Evolutionary conservation across 2,329 filamentous ascomycete genomes (phyloP), one percentile per base, ranked within the genome.

Genomic region (Exutisphaerella laricina): DNA sequence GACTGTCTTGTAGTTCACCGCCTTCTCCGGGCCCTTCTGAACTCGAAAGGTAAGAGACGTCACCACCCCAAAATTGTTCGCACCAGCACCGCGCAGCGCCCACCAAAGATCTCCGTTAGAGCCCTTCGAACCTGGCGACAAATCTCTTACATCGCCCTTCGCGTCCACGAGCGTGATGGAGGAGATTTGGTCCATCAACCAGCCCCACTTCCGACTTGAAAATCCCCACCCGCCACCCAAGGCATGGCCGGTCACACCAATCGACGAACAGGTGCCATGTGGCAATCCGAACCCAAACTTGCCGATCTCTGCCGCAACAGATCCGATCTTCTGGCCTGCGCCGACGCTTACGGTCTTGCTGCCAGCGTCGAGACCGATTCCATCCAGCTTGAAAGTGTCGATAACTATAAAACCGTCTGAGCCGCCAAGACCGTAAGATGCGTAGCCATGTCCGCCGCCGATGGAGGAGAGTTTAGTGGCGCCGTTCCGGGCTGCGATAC

Each of bases 391-490:
- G 9, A 25, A 31, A 16, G 35, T 37, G 32, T 50, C 44, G 23
- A 52, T 47, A 13, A 50, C 41, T 16, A 50, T 37, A 21, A 47
- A 50, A 13, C 49, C 49, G 40, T 52, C 41, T 39, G 29, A n/a
- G 9, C 49, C 47, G 17, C 49, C 41, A 13, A 50, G 41, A 32
- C 43, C 49, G 38, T 52, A 52, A 5, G 49, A 39, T 36, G 49
- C 46, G 31, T 52, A 42, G 20, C 49, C 49, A 45, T 52, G 49
- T 33, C 49, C 46, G 29, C 49, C 47, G 29, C 47, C 46, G 36
- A 47, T 50, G 17, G 33, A 45, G 18, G 46, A 50, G 26, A 38
- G 13, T 36, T 51, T 46, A 31, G 36, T 23, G 13, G 26, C 28
- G 12, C 43, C 44, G 13, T 41, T 23, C 18, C 39, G 22, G 3